Evolutionary conservation across 164 flowering plant species (phyloP).

Genomic region (Saururus chinensis): DNA sequence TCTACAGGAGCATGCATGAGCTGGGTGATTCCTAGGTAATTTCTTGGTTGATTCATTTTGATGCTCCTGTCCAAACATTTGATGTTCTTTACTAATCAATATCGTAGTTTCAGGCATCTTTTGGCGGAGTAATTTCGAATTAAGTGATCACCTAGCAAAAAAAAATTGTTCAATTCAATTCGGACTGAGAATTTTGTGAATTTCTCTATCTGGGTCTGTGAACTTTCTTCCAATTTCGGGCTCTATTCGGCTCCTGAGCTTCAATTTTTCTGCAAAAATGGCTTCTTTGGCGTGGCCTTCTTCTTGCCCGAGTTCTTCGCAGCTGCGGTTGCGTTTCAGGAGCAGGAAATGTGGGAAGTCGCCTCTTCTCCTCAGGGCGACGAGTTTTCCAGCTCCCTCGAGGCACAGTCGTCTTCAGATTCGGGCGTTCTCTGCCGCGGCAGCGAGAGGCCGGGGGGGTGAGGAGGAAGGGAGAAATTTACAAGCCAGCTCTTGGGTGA

Average conservation of each 20-base stretch:
- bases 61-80: background rate
- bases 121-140: background rate
- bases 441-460: conserved; percentile 5
- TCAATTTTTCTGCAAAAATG: conserved; percentile 17
- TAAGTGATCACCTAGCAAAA: no score
- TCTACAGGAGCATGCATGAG: background rate
- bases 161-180: background rate
- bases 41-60: background rate
- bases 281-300: conserved; percentile 20
- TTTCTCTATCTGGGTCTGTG: background rate
- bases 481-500: conserved; percentile 17
- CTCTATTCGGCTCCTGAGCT: background rate
- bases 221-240: background rate
- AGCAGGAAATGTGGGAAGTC: conserved; percentile 17
- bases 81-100: background rate
- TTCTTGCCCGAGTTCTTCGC: conserved; percentile 50
- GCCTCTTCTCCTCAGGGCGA: background rate
- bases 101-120: background rate
- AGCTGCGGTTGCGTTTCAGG: conserved; percentile 46
- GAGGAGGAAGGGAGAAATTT: conserved; percentile 12
- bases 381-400: background rate
- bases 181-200: background rate
- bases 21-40: background rate
- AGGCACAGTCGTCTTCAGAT: conserved; percentile 7
- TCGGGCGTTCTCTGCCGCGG: conserved; percentile 12